Evolutionary conservation across 768 basidiomycete genomes (phyloP).

Genomic region (Daedalea quercina): DNA sequence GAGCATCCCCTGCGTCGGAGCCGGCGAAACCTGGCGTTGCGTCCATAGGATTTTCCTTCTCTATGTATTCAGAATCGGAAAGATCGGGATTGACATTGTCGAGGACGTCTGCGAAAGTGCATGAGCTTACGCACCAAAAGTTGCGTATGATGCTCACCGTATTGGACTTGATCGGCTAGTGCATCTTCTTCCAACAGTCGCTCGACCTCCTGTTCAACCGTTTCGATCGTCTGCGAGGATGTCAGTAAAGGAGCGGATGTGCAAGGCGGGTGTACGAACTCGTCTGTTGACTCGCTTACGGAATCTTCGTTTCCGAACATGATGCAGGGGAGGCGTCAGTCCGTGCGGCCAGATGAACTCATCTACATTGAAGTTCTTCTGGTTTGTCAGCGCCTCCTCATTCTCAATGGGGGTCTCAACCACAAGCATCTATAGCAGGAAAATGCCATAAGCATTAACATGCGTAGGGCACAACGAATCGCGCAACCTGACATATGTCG

Average conservation of each 20-base stretch:
- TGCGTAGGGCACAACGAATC: conserved; percentile 8
- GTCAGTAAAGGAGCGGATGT: neutral
- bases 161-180: conserved; percentile 68
- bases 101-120: conserved; percentile 53
- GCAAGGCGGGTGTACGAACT: conserved; percentile 33
- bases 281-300: conserved; percentile 82
- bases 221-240: conserved; percentile 74
- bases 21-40: conserved; percentile 65
- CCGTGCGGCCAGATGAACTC: conserved; percentile 99
- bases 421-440: conserved; percentile 74
- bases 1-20: conserved; percentile 58
- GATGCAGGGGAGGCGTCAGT: conserved; percentile 85
- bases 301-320: conserved; percentile 88
- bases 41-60: conserved; percentile 52
- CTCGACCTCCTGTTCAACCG: conserved; percentile 90
- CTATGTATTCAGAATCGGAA: conserved; percentile 83
- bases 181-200: conserved; percentile 77
- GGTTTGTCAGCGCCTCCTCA: conserved; percentile 56
- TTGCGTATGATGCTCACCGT: no score
- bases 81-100: conserved; percentile 90
- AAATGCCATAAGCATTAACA: neutral
- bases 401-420: conserved; percentile 69
- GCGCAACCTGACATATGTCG: conserved; percentile 87
- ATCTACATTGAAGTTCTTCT: conserved; percentile 78
- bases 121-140: no score